Evolutionary conservation across 768 basidiomycete species (phyloP), one percentile per base, ranked within the genome.

Genomic region (Austroboletus eburneus): DNA sequence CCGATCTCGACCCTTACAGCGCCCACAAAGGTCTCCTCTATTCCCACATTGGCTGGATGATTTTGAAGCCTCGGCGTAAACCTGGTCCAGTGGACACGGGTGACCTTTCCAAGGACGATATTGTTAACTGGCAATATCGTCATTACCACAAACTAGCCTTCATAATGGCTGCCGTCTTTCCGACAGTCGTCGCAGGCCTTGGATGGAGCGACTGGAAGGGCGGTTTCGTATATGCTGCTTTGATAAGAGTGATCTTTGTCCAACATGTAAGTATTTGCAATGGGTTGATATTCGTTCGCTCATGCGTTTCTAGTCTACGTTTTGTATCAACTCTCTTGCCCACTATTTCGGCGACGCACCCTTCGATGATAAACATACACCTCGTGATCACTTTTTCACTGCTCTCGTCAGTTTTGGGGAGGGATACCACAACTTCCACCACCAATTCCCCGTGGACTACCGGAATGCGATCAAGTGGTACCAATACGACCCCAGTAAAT

Each of bases 391-490:
- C 66, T 65, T 88, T 39, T 68, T 91, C 64, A 93, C 91, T 29
- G 91, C 91, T 6, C 71, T 95, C 32, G 83, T 81, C 50, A 93
- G 91, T n/a, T 82, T 91, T 62, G 92, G 92, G 43, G 92, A 95
- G 66, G 91, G 92, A 18, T 95, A 95, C 72, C 92, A 95, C 76
- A 95, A 95, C 69, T 93, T 92, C 80, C 92, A 95, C 71, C 91
- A 95, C 61, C 79, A 78, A 56, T 94, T 93, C 79, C 91, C 91
- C 12, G 89, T 90, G 86, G 92, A 95, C 68, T 95, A 91, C 72
- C 79, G 91, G n/a, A 92, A 92, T 63, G 91, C 91, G 43, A 89
- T 93, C 75, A 89, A 80, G 66, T 81, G 80, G 79, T 79, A 79
- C 64, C 89, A 91, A 64, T 91, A 90, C 61, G 88, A 91, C 63